These are phyloP conservation scores for Rosa rugosa DNA, from an alignment of 306 rosid genomes.

Conservation along the genomic window DNA sequence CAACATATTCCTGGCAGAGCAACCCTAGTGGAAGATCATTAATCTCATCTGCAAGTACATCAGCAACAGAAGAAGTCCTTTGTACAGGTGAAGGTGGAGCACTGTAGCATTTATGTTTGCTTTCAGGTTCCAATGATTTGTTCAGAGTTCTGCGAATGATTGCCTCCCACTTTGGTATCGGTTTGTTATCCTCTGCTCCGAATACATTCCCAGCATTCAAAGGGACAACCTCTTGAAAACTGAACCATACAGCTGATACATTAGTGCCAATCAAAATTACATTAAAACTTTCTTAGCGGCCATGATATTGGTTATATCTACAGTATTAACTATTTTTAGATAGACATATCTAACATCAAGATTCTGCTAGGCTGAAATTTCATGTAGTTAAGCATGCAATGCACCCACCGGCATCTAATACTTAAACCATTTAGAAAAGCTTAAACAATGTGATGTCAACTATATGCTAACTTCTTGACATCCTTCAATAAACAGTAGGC, in stretches of 20 bases:
- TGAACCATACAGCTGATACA: conserved; percentile 26
- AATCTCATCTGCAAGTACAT: conserved; percentile 58
- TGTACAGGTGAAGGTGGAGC: conserved; percentile 91
- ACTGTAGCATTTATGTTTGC: conserved; percentile 69
- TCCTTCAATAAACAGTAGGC: neutral
- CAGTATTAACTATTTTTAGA: neutral
- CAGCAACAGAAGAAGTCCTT: conserved; percentile 78
- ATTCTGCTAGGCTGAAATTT: neutral
- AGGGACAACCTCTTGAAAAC: conserved; percentile 97
- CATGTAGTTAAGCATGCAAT: neutral
- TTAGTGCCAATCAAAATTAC: conserved; percentile 14
- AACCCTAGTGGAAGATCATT: conserved; percentile 50
- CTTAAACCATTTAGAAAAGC: conserved; percentile 6
- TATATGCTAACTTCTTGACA: neutral
- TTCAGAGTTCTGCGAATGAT: conserved; percentile 78
- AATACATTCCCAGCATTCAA: conserved; percentile 90
- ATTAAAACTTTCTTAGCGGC: conserved; percentile 20
- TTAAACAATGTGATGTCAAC: neutral
- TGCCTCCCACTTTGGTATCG: conserved; percentile 89
- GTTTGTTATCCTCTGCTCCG: conserved; percentile 85
- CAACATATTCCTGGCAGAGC: conserved; percentile 38
- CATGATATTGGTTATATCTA: conserved; percentile 14
- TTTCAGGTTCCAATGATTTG: conserved; percentile 62
- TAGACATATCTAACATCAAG: conserved; percentile 8
- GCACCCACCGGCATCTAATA: neutral